Conservation (phyloP, 805 yeast genomes). For the Ogataea polymorpha region DNA sequence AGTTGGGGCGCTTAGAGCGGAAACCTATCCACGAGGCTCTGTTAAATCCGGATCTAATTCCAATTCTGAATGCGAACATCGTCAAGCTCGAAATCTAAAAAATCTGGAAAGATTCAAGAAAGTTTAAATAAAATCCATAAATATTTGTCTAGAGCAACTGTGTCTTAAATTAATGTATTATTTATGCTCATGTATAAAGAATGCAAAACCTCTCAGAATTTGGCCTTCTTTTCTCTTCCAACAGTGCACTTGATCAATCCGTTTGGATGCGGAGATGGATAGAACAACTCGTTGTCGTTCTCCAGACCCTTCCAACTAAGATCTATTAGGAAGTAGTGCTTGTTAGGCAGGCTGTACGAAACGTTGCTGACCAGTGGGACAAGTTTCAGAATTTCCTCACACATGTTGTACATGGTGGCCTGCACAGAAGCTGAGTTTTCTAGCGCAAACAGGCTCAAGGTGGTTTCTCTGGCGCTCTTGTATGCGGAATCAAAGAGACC, state of each 20-base stretch:
- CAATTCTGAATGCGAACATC: slow-evolving; percentile 3
- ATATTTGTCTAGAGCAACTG: too few relatives aligned
- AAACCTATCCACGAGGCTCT: background rate
- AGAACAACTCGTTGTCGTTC: slow-evolving; percentile 79
- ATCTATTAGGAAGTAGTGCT: slow-evolving; percentile 82
- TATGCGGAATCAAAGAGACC: slow-evolving; percentile 67
- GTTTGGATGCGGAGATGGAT: slow-evolving; percentile 90
- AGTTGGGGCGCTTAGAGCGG: slow-evolving; percentile 17
- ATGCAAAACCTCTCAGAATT: slow-evolving; percentile 35
- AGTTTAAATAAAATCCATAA: too few relatives aligned
- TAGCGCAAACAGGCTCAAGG: slow-evolving; percentile 73
- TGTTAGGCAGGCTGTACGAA: slow-evolving; percentile 80
- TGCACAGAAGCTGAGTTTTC: slow-evolving; percentile 94
- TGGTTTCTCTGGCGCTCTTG: slow-evolving; percentile 59
- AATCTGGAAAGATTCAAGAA: too few relatives aligned
- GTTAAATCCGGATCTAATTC: slow-evolving; percentile 2
- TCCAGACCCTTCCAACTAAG: slow-evolving; percentile 80
- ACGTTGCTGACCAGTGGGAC: slow-evolving; percentile 62
- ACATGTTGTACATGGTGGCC: slow-evolving; percentile 95
- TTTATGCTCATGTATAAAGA: slow-evolving; percentile 1
- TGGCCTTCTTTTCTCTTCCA: slow-evolving; percentile 61
- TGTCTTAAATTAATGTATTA: background rate
- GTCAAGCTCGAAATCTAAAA: background rate
- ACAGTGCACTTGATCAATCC: slow-evolving; percentile 89
- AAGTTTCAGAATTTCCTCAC: slow-evolving; percentile 59